phyloP scores from a whole-genome alignment of 2,329 filamentous ascomycete species.

The Pseudocercospora cruenta region DNA sequence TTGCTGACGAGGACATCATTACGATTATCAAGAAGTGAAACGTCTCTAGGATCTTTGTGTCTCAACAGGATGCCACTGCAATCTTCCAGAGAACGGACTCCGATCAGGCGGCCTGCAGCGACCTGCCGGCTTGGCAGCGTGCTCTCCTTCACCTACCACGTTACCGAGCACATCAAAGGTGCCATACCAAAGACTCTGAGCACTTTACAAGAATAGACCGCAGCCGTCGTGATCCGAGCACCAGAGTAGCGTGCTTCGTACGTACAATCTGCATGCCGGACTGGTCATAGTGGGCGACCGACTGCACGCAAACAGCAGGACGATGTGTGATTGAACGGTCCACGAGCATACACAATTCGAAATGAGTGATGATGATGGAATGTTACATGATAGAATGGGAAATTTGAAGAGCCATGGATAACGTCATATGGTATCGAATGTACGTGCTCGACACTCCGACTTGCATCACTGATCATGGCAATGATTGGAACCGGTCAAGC shows the following conservation, averaged over 20 bases:
- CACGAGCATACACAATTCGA: not conserved
- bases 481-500: not conserved
- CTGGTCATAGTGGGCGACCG: not conserved
- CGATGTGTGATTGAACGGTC: not conserved
- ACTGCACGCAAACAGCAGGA: not conserved
- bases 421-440: not conserved
- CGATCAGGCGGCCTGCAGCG: not conserved
- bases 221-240: not conserved
- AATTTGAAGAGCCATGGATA: not conserved
- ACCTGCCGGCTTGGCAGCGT: conserved; percentile 3
- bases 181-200: not conserved
- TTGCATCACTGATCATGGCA: not conserved
- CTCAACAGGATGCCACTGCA: not conserved
- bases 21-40: conserved; percentile 41
- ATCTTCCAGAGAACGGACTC: not conserved
- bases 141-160: not conserved
- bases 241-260: not conserved
- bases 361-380: not conserved
- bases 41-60: not conserved
- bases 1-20: conserved; percentile 93
- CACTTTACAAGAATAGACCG: not conserved
- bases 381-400: not conserved
- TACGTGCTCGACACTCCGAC: not conserved
- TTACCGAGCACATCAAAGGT: not conserved
- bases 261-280: not conserved